Evolutionary conservation across 768 basidiomycete species (phyloP), one percentile per base, ranked within the genome.

Genomic region (Tylopilus balloui): DNA sequence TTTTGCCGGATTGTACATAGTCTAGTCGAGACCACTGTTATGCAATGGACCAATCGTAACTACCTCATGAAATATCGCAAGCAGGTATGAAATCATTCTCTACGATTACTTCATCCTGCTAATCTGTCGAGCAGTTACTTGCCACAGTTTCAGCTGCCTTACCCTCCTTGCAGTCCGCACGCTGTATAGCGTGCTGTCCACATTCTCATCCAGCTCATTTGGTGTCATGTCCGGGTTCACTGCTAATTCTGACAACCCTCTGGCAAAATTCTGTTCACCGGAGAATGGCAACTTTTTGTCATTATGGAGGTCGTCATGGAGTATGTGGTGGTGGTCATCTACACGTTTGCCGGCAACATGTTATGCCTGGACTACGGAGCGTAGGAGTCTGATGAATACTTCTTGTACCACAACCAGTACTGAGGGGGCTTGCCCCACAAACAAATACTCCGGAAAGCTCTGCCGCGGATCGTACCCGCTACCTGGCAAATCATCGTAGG

Each of bases 231-330:
- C 74, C 20, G 45, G 50, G 13, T 69, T 70, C 23, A 49, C 51
- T 17, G 69, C 70, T 5, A 32, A 31, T 13, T 54, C 57, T 13
- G 17, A 23, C 17, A 57, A 41, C 27, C 64, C 69, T 6, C 72
- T 85, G 7, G 74, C 74, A 31, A 74, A 75, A 60, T 78, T 84
- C 61, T 78, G 42, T 57, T 78, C 29, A 77, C 74, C 3, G 83
- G 84, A 25, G 65, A 75, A 50, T 84, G 79, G 81, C 64, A 75
- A 42, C 56, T 79, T 54, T 87, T 75, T 61, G 71, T 86, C 25
- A 64, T 75, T 47, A 77, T 86, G 70, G 75, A 76, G 13, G 69
- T 82, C 32, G 51, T 84, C 34, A 80, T 79, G 78, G 85, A 88
- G 65, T 80, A 71, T 55, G 59, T 73, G 31, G 70, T 76, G 13